These are phyloP conservation scores for Polytolypa hystricis DNA, from an alignment of 2,329 filamentous ascomycete species.

Conservation along the genomic window DNA sequence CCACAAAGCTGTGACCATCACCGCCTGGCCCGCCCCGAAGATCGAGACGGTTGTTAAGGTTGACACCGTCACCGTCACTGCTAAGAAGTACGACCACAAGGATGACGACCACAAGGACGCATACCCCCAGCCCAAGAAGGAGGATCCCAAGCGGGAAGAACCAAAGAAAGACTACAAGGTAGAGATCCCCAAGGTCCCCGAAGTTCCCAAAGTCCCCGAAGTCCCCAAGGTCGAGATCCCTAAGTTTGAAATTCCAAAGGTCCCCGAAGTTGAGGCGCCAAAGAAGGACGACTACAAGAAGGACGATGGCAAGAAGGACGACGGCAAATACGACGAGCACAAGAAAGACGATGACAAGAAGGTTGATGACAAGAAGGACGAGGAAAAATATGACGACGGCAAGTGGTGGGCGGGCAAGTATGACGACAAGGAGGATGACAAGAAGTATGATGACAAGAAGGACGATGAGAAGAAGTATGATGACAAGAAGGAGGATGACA, in stretches of 20 bases:
- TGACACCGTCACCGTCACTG: conserved; percentile 1
- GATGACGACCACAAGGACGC: neutral
- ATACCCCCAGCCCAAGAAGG: too few species aligned
- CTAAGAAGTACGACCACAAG: conserved; percentile 1
- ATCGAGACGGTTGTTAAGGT: conserved; percentile 1
- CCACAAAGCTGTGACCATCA: conserved; percentile 1
- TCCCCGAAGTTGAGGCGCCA: too few species aligned
- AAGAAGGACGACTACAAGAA: neutral
- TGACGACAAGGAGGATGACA: neutral
- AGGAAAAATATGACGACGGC: neutral
- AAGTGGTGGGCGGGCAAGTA: conserved; percentile 1
- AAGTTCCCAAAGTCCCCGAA: too few species aligned
- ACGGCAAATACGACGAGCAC: neutral
- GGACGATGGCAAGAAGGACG: neutral
- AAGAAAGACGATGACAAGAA: conserved; percentile 3
- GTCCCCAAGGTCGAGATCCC: too few species aligned
- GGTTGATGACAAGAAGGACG: neutral
- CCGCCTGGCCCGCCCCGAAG: neutral
- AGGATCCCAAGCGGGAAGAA: neutral
- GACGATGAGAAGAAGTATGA: neutral
- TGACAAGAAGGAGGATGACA: too few species aligned
- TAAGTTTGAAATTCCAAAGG: too few species aligned
- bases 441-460: neutral
- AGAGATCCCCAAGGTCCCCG: too few species aligned
- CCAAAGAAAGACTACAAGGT: conserved; percentile 2